Evolutionary conservation across 2,329 filamentous ascomycete species (phyloP).

Genomic region (Fusarium agapanthi): DNA sequence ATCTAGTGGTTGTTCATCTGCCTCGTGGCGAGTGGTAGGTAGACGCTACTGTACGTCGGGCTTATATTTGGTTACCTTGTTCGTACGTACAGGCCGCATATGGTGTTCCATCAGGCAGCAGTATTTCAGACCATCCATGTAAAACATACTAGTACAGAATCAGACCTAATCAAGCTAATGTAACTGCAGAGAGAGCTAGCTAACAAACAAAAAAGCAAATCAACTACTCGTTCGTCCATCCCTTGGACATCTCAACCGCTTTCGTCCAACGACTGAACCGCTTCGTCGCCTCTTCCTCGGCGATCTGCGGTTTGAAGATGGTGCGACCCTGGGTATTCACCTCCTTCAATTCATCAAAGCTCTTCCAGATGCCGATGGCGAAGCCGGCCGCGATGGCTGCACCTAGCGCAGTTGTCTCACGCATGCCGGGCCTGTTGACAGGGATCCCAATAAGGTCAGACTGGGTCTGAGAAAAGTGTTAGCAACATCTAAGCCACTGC

Average conservation of each 20-base stretch:
- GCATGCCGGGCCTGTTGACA: conserved; percentile 81
- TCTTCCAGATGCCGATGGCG: conserved; percentile 77
- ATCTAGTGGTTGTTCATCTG: neutral
- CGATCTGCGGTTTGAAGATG: conserved; percentile 73
- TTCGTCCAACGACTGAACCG: conserved; percentile 79
- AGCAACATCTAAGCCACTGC: neutral
- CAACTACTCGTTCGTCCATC: conserved; percentile 63
- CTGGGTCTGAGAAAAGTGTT: conserved; percentile 64
- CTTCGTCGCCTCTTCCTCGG: conserved; percentile 63
- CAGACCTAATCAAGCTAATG: neutral
- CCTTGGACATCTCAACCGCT: conserved; percentile 81
- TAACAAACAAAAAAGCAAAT: conserved; percentile 1
- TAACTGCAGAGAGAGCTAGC: neutral
- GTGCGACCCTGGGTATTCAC: conserved; percentile 76
- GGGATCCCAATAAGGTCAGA: conserved; percentile 82
- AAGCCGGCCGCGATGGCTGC: conserved; percentile 86
- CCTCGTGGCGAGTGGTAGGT: neutral
- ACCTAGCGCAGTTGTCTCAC: conserved; percentile 83
- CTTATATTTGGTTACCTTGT: conserved; percentile 9
- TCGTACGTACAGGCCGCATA: neutral
- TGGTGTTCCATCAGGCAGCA: conserved; percentile 29
- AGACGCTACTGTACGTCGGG: conserved; percentile 1
- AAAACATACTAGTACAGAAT: conserved; percentile 21
- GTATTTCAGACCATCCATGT: conserved; percentile 12
- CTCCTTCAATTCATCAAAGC: conserved; percentile 74